Base-by-base conservation (phyloP, 2,329 filamentous ascomycete genomes). In the Colletotrichum higginsianum region DNA sequence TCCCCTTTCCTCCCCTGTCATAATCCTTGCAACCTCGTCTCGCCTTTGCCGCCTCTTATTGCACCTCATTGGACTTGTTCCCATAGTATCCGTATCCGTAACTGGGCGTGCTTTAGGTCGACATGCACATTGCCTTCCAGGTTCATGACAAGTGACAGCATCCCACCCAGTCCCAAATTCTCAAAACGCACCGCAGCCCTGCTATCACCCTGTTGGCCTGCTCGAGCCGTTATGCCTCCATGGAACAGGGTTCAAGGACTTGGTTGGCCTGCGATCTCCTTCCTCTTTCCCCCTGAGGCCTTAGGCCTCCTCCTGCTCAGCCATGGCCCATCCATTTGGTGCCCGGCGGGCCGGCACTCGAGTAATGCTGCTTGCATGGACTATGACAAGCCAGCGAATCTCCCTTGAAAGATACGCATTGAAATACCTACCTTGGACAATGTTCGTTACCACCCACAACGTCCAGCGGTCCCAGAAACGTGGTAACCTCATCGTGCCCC, bases 71-170 rank as follows among this genome's bases (percentile, higher is more conserved):
- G 56, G 46, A 57, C 49, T 18, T 61, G 55, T 42, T 69, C 42
- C 63, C 63, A 67, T 50, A 62, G 38, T 38, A 38, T 38, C 35
- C 35, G 35, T 11, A 38, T 38, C 35, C 35, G 35, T 38, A 38
- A 67, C 57, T 64, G 63, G 40, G 44, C 35, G 44, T 67, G 42
- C 60, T 52, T 67, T 65, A 44, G 61, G 53, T 40, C 55, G 23
- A 46, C 52, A 2, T 61, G 44, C 49, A 44, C 50, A 67, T 60
- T 70, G 35, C 42, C n/a, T 53, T 42, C 65, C 40, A 61, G 69
- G 69, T 62, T 64, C 65, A 69, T 72, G 69, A 72, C 69, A 69
- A 72, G 66, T 72, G 69, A 72, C 53, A 69, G 60, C 58, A 60
- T 72, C 38, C 46, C 58, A 66, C 58, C 58, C 57, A 63, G 35